phyloP scores from a whole-genome alignment of 1,139 yeast genomes.

The Sugiyamaella castrensis region DNA sequence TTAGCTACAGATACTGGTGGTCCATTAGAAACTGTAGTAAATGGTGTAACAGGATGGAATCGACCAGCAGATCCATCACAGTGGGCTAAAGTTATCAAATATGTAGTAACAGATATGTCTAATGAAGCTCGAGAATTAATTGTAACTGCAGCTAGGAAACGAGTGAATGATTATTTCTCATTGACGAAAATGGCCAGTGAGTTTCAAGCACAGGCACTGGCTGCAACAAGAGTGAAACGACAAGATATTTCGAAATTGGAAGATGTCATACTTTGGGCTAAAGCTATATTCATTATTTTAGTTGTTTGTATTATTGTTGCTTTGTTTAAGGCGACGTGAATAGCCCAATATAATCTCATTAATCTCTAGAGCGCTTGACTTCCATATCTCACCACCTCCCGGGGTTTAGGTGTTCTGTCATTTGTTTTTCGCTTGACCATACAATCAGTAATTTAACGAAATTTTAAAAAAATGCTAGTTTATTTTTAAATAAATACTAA shows the following conservation, averaged over 20 bases:
- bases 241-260: slow-evolving; percentile 22
- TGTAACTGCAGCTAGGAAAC: slow-evolving; percentile 50
- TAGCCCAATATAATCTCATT: too few relatives aligned
- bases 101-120: slow-evolving; percentile 39
- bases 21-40: slow-evolving; percentile 75
- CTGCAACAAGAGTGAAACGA: slow-evolving; percentile 14
- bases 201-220: slow-evolving; percentile 40
- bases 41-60: slow-evolving; percentile 75
- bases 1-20: slow-evolving; percentile 90
- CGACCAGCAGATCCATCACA: slow-evolving; percentile 50
- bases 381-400: too few relatives aligned
- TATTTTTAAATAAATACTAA: slow-evolving; percentile 7
- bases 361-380: too few relatives aligned
- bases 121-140: slow-evolving; percentile 38
- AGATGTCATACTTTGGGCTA: slow-evolving; percentile 7
- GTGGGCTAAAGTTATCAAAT: slow-evolving; percentile 65
- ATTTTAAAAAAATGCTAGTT: slow-evolving; percentile 3
- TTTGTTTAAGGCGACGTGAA: slow-evolving; percentile 1
- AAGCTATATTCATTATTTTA: slow-evolving; percentile 9
- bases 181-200: slow-evolving; percentile 58
- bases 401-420: too few relatives aligned
- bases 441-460: too few relatives aligned
- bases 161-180: slow-evolving; percentile 56
- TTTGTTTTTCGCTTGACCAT: too few relatives aligned
- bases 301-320: slow-evolving; percentile 8